Evolutionary conservation across 495 filamentous ascomycete species (phyloP), one percentile per base, ranked within the genome.

Genomic region (Aspergillus haitiensis): DNA sequence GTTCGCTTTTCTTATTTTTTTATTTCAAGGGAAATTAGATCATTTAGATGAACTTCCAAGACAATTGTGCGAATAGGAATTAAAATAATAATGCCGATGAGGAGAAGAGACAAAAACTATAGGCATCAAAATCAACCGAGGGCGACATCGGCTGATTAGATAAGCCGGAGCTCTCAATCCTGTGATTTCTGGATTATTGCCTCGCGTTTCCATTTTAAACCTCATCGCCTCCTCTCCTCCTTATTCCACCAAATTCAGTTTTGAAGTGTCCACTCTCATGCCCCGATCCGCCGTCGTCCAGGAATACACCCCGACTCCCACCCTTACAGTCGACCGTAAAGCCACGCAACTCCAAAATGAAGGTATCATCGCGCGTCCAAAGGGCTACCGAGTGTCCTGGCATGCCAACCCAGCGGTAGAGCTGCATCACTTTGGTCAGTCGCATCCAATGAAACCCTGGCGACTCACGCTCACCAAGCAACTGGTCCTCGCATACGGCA

Each of bases 371-470:
- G 78, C 82, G 40, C 83, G 85, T 7, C 92, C 92, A 0, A 82
- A 88, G 67, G 92, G 91, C 70, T 90, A 91, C 70, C 89, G 75
- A n/a, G 93, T 98, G n/a, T 98, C 94, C 42, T 98, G 90, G 80
- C 94, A 98, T 73, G 90, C 91, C 69, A 97, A 97, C 70, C 87
- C 92, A n/a, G 84, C 89, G 52, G 94, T 97, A 71, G 94, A 98
- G 76, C 86, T 87, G 68, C 92, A 96, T 71, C 94, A 98, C 71
- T 98, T 98, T 67, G 94, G 94, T 59, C 87, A 87, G 68, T 88
- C 88, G 15, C 94, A 98, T 75, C 94, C 94, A 13, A 98, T 98
- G 94, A 98, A 98, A 68, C 94, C 94, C 58, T 98, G 93, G 93
- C 89, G 94, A 13, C 81, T 98, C 59, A 96, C 91, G 10, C 84